Evolutionary conservation across 2,329 filamentous ascomycete genomes (phyloP), one percentile per base, ranked within the genome.

Genomic region (Sporothrix luriei): DNA sequence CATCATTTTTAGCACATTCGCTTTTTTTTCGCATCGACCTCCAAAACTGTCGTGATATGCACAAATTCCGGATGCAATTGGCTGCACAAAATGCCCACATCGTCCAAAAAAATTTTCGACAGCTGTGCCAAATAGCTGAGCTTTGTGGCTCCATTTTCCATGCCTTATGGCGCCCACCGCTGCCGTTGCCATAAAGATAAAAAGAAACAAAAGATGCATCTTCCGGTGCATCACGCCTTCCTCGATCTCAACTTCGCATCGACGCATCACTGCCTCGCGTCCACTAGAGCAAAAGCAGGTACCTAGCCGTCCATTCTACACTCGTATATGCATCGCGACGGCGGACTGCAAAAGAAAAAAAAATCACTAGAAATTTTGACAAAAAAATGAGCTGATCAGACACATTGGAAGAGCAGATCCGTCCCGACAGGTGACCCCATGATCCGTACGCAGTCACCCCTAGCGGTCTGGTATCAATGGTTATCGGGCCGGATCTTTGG

Each of bases 371-470:
- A 29, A 48, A n/a, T 16, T 48, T 29, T 48, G 24, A n/a, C 40
- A 65, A 65, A 65, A 65, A 62, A 49, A 29, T 33, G 40, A 51
- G 43, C 19, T 65, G 61, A 33, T 33, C 61, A 65, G 62, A 48
- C 26, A n/a, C 62, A 33, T 0, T 4, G 29, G 48, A 54, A 65
- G 62, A 38, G 62, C 14, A 14, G 59, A 26, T 16, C 24, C 16
- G 14, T 10, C 43, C 40, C 24, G 40, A 26, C 40, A 16, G 40
- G 40, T 26, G 21, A 24, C 59, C n/a, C n/a, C 24, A 46, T 29
- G 59, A 62, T 48, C 21, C 59, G 3, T 62, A n/a, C 16, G 55
- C 33, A 13, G 55, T 7, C 55, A 59, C 55, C 55, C 29, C 24
- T 40, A 59, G 33, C 55, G 14, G 26, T 59, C 29, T 3, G 33